Conservation (phyloP, 768 basidiomycete species). For the Boletus patriciae region DNA sequence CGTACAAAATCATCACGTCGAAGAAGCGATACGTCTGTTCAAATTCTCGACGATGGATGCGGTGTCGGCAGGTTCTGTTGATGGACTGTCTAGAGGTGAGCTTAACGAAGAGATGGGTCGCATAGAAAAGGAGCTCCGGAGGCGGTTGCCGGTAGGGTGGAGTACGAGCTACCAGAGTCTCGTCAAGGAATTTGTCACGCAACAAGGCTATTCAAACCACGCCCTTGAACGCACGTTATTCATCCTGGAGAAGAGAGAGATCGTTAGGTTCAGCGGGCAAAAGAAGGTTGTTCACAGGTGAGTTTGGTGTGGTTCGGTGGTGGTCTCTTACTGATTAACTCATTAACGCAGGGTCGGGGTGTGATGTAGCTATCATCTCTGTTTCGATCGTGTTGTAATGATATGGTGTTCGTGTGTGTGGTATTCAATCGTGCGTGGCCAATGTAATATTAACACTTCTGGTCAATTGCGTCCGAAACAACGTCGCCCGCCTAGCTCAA, state of each 20-base stretch:
- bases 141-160: slow-evolving; percentile 91
- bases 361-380: not conserved
- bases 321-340: slow-evolving; percentile 6
- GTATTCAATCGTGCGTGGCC: not conserved
- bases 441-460: not conserved
- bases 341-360: slow-evolving; percentile 32
- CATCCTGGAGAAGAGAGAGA: slow-evolving; percentile 92
- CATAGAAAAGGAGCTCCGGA: slow-evolving; percentile 84
- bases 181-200: slow-evolving; percentile 88
- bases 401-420: not conserved
- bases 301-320: slow-evolving; percentile 2
- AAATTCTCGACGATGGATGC: slow-evolving; percentile 99
- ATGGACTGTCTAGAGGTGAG: slow-evolving; percentile 88
- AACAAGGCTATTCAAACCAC: slow-evolving; percentile 88
- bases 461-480: not conserved
- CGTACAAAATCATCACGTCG: slow-evolving; percentile 91
- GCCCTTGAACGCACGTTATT: slow-evolving; percentile 90
- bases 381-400: slow-evolving; percentile 2
- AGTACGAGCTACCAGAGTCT: slow-evolving; percentile 95
- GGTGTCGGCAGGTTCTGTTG: slow-evolving; percentile 89
- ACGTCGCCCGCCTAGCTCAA: slow-evolving; percentile 60
- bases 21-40: slow-evolving; percentile 97
- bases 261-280: slow-evolving; percentile 71
- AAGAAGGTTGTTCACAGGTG: slow-evolving; percentile 59
- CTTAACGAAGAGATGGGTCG: slow-evolving; percentile 89